Conservation (phyloP, 371 early-diverging fungal genomes). For the Phascolomyces articulosus region DNA sequence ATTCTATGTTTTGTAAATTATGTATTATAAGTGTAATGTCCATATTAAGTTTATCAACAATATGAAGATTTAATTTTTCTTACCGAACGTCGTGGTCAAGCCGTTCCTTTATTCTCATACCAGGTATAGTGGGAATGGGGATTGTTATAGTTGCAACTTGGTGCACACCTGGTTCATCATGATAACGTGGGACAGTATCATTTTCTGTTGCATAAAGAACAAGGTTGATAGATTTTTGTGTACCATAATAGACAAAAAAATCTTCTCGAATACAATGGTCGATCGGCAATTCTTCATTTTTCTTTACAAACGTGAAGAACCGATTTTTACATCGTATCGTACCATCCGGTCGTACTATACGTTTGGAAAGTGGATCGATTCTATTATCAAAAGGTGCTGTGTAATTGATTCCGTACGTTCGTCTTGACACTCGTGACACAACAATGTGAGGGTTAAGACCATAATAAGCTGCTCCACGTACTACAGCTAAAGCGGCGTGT, state of each 20-base stretch:
- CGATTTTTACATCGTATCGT: conserved; percentile 46
- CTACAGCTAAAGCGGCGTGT: conserved; percentile 50
- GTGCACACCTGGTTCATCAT: conserved; percentile 36
- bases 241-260: conserved; percentile 55
- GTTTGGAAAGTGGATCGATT: conserved; percentile 32
- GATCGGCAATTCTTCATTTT: conserved; percentile 39
- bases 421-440: conserved; percentile 57
- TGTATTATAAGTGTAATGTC: too few relatives aligned
- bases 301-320: conserved; percentile 45
- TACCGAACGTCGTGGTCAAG: conserved; percentile 47
- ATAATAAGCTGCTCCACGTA: conserved; percentile 53
- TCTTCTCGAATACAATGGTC: conserved; percentile 48
- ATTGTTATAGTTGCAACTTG: conserved; percentile 49
- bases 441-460: conserved; percentile 55
- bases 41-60: neutral
- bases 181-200: conserved; percentile 41
- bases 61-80: neutral
- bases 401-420: conserved; percentile 64
- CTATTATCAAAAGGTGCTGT: conserved; percentile 54
- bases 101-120: conserved; percentile 33
- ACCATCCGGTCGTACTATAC: conserved; percentile 47
- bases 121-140: conserved; percentile 43
- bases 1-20: too few relatives aligned
- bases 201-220: conserved; percentile 48
- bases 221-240: conserved; percentile 41